These are phyloP conservation scores for Xylariales sp. DNA, from an alignment of 2,329 filamentous ascomycete genomes.

Conservation along the genomic window DNA sequence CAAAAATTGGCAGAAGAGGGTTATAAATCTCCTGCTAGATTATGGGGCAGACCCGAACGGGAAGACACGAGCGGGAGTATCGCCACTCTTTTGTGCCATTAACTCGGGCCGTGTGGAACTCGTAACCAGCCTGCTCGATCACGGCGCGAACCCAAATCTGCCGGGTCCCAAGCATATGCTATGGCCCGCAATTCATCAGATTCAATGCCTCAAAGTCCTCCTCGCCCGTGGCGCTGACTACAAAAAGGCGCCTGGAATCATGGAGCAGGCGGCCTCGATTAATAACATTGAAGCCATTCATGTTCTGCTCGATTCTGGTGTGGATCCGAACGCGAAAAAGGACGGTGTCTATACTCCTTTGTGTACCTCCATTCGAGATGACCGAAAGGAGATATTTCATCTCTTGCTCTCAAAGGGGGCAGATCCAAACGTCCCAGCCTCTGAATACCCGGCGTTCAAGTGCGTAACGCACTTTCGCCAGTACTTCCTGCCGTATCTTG, in stretches of 20 bases:
- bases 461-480: constrained; percentile 62
- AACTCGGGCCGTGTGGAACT: constrained; percentile 51
- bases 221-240: constrained; percentile 55
- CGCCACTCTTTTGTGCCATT: constrained; percentile 60
- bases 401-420: constrained; percentile 54
- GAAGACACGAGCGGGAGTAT: constrained; percentile 59
- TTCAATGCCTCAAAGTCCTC: constrained; percentile 55
- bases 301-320: constrained; percentile 52
- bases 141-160: constrained; percentile 62
- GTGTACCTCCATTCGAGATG: constrained; percentile 64
- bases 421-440: constrained; percentile 57
- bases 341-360: constrained; percentile 65
- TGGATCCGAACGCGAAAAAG: constrained; percentile 58
- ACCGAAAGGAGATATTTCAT: constrained; percentile 56
- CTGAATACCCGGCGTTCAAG: constrained; percentile 64
- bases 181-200: constrained; percentile 59
- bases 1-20: constrained; percentile 47
- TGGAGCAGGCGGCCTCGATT: constrained; percentile 59
- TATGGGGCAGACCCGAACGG: constrained; percentile 55
- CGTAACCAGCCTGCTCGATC: constrained; percentile 48
- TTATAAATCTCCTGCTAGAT: constrained; percentile 56
- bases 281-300: constrained; percentile 60
- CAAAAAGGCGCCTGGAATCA: constrained; percentile 56
- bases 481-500: constrained; percentile 54
- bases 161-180: constrained; percentile 66